Base-by-base conservation (phyloP, 2,329 filamentous ascomycete genomes). In the Hawksworthiomyces lignivorus region DNA sequence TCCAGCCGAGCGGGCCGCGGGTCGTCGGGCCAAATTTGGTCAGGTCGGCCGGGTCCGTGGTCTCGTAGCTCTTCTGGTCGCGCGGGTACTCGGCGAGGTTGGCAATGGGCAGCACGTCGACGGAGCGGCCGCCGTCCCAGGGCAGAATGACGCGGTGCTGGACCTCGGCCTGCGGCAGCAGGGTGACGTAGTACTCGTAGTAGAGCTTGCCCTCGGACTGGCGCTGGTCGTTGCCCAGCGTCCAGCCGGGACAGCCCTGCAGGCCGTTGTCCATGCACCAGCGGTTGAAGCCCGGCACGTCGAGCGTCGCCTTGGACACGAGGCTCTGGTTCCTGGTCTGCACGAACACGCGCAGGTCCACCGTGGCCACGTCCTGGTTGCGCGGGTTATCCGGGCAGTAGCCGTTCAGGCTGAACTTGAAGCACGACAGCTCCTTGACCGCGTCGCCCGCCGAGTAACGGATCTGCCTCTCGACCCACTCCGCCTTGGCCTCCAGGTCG, bases 311-410 rank as follows among this genome's bases (percentile, higher is more conserved):
- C 24, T 26, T 26, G 24, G 24, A 26, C 24, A 26, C 24, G 2
- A 26, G 24, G 24, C 12, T 12, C 24, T 26, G 56, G 19, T 57
- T 52, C 40, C 46, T 54, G 12, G 65, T 65, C 49, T 74, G 62
- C 1, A 55, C 55, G 44, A 59, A 57, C 40, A 56, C 49, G 18
- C 60, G 53, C 40, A 62, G 51, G 48, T 62, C 58, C 20, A 62
- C 56, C 2, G 59, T 62, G n/a, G 59, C 55, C 11, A 52, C 51
- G 34, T 58, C 56, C 43, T 61, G 57, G 42, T 55, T 56, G 34
- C 36, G 45, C 1, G 58, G 46, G 36, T 62, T 50, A 10, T 50
- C 36, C 1, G 49, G 48, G 4, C 46, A 52, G 4, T 47, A 48
- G 8, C 59, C 60, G 30, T 56, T 56, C 14, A 52, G 47, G 22